These are phyloP conservation scores for Rhipidocladum racemiflorum DNA, from an alignment of 176 grass and related monocot species.

Conservation along the genomic window DNA sequence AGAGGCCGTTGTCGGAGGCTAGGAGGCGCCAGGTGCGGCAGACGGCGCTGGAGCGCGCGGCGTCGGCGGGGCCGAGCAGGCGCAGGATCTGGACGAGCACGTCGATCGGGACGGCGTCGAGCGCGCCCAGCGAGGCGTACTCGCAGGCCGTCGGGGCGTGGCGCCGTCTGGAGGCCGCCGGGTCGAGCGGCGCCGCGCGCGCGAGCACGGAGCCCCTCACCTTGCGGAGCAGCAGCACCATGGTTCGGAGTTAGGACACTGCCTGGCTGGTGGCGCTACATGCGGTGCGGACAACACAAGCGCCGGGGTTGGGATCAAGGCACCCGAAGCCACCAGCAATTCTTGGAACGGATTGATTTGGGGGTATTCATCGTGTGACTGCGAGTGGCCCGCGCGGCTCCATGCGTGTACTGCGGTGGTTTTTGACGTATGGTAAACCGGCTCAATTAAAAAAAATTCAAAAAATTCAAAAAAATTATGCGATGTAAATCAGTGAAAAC, in stretches of 20 bases:
- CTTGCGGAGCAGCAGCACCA: slow-evolving; percentile 68
- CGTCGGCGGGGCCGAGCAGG: slow-evolving; percentile 60
- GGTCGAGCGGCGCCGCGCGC: slow-evolving; percentile 25
- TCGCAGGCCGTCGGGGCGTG: slow-evolving; percentile 5
- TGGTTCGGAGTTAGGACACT: slow-evolving; percentile 8
- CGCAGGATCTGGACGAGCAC: slow-evolving; percentile 74
- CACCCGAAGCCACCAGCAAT: not conserved
- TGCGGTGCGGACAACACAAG: not conserved
- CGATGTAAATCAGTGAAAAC: no score
- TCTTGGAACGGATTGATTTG: not conserved
- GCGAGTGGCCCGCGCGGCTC: not conserved
- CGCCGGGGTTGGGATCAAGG: not conserved
- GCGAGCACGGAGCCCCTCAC: slow-evolving; percentile 65
- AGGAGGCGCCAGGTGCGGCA: slow-evolving; percentile 66
- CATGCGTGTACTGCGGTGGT: no score
- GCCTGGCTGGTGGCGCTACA: not conserved
- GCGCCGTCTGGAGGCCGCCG: slow-evolving; percentile 14
- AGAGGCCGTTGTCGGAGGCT: slow-evolving; percentile 73
- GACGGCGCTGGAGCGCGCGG: slow-evolving; percentile 45
- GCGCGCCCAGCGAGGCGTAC: slow-evolving; percentile 46
- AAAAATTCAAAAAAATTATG: no score
- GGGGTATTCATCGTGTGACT: no score
- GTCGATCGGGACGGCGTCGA: slow-evolving; percentile 71
- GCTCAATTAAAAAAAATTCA: no score
- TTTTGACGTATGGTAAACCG: no score